Evolutionary conservation across 2,329 filamentous ascomycete genomes (phyloP), one percentile per base, ranked within the genome.

Genomic region (Epichloe uncinata): DNA sequence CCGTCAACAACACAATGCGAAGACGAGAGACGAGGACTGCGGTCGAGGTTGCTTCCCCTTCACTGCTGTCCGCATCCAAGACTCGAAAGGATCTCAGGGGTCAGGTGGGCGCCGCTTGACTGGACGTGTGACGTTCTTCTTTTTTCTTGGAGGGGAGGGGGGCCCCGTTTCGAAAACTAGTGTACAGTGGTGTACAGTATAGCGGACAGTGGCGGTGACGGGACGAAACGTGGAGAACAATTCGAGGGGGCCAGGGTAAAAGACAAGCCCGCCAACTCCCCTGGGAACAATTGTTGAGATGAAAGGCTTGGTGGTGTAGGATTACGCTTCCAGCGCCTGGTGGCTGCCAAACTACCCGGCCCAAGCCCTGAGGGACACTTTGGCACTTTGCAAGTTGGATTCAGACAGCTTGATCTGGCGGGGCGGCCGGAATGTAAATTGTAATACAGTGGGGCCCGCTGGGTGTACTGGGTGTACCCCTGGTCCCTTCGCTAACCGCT

Each of bases 41-140:
- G 34, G 41, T 43, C 7, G 36, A 36, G 15, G 16, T 16, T 30
- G 18, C 16, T 43, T 18, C 16, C 34, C 43, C 43, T 45, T 36
- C 43, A 48, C 53, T 26, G 57, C 58, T 54, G 58, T 54, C 58
- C 57, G 52, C 60, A 61, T 61, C 59, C 59, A 55, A 55, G 49
- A 48, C 44, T 45, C 46, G 16, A 41, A 35, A 50, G 49, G 34
- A 47, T 41, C 47, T 53, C 42, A 57, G 53, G 44, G 50, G 54
- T 43, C 52, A 53, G 49, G 55, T 50, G 54, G 51, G 56, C 59
- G 52, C 57, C 57, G 60, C 57, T 53, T 15, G 52, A 42, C 35
- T 42, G 18, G 47, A 13, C 35, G 35, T 42, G 40, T 51, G 45
- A 51, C 45, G 41, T 51, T 41, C 45, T 33, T 46, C 42, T 26